Conservation (phyloP, 208 protist genomes). For the Trypanosoma boissoni region DNA sequence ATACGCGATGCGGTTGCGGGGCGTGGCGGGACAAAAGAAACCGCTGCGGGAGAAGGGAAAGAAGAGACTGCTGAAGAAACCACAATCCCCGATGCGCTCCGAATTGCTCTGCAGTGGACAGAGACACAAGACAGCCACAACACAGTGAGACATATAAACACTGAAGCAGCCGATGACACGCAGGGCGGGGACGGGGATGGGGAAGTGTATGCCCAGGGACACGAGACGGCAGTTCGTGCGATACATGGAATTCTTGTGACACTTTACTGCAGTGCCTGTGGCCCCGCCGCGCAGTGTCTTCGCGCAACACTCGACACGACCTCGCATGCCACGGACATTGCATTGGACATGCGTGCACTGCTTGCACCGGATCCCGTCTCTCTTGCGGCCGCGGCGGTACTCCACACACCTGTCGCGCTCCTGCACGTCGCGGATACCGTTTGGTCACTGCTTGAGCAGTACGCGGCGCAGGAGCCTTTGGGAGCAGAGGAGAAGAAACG, state of each 20-base stretch:
- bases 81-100: too few relatives aligned
- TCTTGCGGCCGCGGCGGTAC: conserved; percentile 34
- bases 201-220: neutral
- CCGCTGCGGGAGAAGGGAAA: too few relatives aligned
- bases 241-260: conserved; percentile 16
- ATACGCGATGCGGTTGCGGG: neutral
- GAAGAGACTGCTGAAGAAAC: too few relatives aligned
- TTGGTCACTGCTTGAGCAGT: conserved; percentile 21
- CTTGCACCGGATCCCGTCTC: conserved; percentile 21
- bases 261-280: conserved; percentile 12
- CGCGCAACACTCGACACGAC: too few relatives aligned
- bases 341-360: too few relatives aligned
- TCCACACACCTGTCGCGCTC: conserved; percentile 43
- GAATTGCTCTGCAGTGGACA: too few relatives aligned
- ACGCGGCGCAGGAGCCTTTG: neutral
- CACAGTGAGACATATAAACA: too few relatives aligned
- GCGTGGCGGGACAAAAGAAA: neutral
- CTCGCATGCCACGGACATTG: too few relatives aligned
- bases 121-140: too few relatives aligned
- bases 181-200: neutral
- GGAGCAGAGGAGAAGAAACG: neutral
- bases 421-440: conserved; percentile 34
- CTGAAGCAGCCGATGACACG: too few relatives aligned
- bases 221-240: neutral
- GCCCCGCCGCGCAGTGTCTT: too few relatives aligned